Percentiles rank a stretch among this genome's conserved stretches.
Conservation (phyloP, 805 yeast species). For the Pichia deserticola region DNA sequence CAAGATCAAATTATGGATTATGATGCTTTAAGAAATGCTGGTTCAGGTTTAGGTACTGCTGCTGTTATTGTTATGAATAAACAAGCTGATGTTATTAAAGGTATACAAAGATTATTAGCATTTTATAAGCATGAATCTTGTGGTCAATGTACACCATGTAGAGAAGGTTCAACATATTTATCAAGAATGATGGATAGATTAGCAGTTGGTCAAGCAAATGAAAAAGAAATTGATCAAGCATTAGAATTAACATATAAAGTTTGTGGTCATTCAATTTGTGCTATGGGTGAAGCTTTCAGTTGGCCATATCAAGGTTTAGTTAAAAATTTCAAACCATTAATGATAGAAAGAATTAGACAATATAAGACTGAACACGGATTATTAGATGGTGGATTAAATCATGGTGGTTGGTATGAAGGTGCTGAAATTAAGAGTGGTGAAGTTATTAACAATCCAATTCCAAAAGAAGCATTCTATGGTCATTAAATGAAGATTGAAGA, state of each 20-base stretch:
- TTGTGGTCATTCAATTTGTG: slow-evolving; percentile 90
- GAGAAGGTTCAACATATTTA: slow-evolving; percentile 89
- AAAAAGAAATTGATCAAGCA: slow-evolving; percentile 77
- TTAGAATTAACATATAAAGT: slow-evolving; percentile 78
- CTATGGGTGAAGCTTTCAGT: slow-evolving; percentile 87
- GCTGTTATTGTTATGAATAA: slow-evolving; percentile 90
- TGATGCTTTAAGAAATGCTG: slow-evolving; percentile 78
- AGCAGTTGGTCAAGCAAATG: slow-evolving; percentile 69
- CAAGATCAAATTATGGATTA: slow-evolving; percentile 75
- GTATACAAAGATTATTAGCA: slow-evolving; percentile 76
- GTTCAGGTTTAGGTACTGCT: slow-evolving; percentile 87
- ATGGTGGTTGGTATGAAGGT: slow-evolving; percentile 74
- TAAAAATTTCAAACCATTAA: slow-evolving; percentile 75
- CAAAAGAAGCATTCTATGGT: slow-evolving; percentile 32
- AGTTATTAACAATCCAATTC: slow-evolving; percentile 55
- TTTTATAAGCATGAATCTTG: slow-evolving; percentile 90
- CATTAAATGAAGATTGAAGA: not conserved
- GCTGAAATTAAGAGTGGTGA: slow-evolving; percentile 55
- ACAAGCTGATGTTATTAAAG: slow-evolving; percentile 75
- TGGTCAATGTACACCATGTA: slow-evolving; percentile 92
- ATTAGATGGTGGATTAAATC: slow-evolving; percentile 29
- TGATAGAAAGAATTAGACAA: slow-evolving; percentile 66
- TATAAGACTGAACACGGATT: slow-evolving; percentile 42
- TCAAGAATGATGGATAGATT: slow-evolving; percentile 79
- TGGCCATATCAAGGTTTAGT: slow-evolving; percentile 92